Conservation (phyloP, 306 rosid species). For the Pyrus bretschneideri region DNA sequence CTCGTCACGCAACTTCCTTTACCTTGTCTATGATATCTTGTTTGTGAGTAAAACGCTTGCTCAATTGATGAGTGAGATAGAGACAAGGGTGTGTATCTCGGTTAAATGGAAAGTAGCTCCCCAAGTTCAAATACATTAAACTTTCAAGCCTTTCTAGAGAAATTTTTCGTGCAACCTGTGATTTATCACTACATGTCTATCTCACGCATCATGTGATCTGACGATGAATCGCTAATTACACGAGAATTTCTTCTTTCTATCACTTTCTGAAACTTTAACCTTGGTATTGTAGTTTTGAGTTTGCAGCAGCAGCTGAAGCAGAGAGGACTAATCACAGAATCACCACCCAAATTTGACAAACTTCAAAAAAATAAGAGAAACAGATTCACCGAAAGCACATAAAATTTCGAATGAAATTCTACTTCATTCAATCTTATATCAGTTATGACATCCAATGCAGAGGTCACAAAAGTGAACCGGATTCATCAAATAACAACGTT, state of each 20-base stretch:
- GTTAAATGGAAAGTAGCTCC: not conserved
- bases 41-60: not conserved
- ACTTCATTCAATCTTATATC: not conserved
- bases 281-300: not conserved
- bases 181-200: too few species aligned
- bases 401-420: slow-evolving; percentile 8
- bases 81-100: not conserved
- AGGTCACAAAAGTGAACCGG: slow-evolving; percentile 15
- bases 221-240: not conserved
- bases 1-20: too few species aligned
- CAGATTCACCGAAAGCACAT: not conserved
- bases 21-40: too few species aligned
- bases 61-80: too few species aligned
- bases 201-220: not conserved
- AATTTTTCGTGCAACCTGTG: not conserved
- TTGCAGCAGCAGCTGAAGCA: not conserved
- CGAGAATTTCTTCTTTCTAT: not conserved
- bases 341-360: not conserved
- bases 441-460: slow-evolving; percentile 2
- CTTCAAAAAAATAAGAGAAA: not conserved
- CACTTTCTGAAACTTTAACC: not conserved
- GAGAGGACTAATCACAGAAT: not conserved
- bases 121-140: not conserved
- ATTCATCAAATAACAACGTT: slow-evolving; percentile 9
- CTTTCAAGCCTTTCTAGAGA: not conserved